These are phyloP conservation scores for Corylus avellana DNA, from an alignment of 306 rosid genomes.

Conservation along the genomic window DNA sequence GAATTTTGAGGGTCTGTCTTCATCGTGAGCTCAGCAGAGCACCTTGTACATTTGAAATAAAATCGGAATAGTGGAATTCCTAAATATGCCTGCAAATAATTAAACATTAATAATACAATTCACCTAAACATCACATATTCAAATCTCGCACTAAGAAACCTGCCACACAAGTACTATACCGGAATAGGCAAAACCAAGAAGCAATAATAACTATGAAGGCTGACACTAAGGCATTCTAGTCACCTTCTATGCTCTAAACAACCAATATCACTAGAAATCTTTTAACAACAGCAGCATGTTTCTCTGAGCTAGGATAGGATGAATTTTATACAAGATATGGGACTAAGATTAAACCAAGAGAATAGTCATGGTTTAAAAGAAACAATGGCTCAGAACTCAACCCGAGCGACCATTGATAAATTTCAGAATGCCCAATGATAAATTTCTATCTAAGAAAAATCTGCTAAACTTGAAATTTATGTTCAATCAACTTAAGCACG, in stretches of 20 bases:
- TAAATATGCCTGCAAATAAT: slow-evolving; percentile 64
- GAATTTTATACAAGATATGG: not conserved
- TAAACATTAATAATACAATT: not conserved
- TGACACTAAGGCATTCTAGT: not conserved
- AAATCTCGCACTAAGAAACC: slow-evolving; percentile 18
- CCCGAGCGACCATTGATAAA: not conserved
- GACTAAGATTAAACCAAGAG: not conserved
- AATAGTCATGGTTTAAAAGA: not conserved
- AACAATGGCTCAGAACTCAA: not conserved
- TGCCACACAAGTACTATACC: not conserved
- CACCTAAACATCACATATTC: not conserved
- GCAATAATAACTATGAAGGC: not conserved
- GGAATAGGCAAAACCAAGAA: not conserved
- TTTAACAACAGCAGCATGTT: not conserved
- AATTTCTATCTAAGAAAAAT: not conserved
- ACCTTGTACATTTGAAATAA: slow-evolving; percentile 83
- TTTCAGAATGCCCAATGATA: not conserved
- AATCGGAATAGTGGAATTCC: slow-evolving; percentile 88
- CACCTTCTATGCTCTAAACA: not conserved
- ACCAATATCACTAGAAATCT: not conserved
- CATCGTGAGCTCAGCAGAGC: slow-evolving; percentile 85
- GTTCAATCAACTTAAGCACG: not conserved
- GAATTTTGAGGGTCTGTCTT: slow-evolving; percentile 94
- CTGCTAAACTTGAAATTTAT: too few species aligned
- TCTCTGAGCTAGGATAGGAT: not conserved